phyloP scores from a whole-genome alignment of 768 basidiomycete species.

The Clitopilus passeckerianus region DNA sequence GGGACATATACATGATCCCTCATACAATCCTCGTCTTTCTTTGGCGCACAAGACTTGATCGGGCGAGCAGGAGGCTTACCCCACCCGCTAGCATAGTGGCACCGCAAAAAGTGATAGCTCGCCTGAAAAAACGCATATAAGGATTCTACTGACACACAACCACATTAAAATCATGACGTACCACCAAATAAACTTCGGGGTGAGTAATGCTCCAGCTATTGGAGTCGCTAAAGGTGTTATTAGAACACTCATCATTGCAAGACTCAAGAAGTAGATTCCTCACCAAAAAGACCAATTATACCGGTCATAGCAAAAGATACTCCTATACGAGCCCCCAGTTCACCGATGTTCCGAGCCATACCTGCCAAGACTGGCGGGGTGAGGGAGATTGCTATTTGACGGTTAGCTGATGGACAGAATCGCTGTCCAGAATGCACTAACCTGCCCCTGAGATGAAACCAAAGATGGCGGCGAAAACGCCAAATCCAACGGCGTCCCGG shows the following conservation, averaged over 20 bases:
- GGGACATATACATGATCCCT: neutral
- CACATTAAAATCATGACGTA: constrained; percentile 27
- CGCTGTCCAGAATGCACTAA: constrained; percentile 11
- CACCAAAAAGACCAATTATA: constrained; percentile 31
- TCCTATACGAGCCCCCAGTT: constrained; percentile 46
- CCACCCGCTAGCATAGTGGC: neutral
- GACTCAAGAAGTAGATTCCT: neutral
- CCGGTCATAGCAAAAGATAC: constrained; percentile 31
- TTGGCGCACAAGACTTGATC: neutral
- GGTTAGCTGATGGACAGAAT: neutral
- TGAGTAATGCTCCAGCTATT: constrained; percentile 47
- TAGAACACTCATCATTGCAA: neutral
- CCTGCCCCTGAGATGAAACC: constrained; percentile 43
- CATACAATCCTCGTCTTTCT: neutral
- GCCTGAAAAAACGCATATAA: neutral
- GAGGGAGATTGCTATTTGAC: constrained; percentile 12
- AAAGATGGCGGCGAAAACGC: constrained; percentile 35
- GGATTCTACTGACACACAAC: neutral
- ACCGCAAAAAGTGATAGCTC: constrained; percentile 20
- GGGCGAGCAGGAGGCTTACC: neutral
- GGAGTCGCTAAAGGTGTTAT: constrained; percentile 29
- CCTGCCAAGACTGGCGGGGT: constrained; percentile 17
- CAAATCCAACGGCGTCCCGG: constrained; percentile 22
- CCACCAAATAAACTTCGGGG: constrained; percentile 37
- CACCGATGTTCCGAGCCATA: constrained; percentile 34